A percentile compares a stretch with the other conserved stretches of the same genome.
Evolutionary conservation across 768 basidiomycete species (phyloP).

Genomic region (Auricularia sp.): DNA sequence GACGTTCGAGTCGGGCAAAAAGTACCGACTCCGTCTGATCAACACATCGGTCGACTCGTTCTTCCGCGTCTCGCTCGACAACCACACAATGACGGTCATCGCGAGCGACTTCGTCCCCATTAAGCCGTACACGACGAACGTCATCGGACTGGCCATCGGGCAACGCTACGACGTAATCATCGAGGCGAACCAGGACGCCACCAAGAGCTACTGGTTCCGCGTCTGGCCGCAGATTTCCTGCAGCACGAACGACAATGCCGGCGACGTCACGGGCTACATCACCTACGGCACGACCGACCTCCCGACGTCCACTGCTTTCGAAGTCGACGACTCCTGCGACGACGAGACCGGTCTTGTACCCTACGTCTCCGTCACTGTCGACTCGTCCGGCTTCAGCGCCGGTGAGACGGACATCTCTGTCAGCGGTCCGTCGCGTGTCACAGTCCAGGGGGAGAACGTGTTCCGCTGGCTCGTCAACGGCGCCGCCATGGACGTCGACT

Average conservation of each 20-base stretch:
- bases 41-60: constrained; percentile 5
- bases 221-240: background rate
- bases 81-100: constrained; percentile 5
- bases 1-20: constrained; percentile 5
- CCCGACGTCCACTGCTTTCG: background rate
- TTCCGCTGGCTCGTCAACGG: background rate
- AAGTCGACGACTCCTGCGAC: background rate
- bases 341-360: background rate
- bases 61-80: constrained; percentile 3
- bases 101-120: constrained; percentile 1
- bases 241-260: background rate
- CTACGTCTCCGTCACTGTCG: background rate
- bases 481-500: background rate
- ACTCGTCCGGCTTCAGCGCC: background rate
- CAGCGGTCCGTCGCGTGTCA: background rate
- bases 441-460: background rate
- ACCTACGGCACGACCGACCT: background rate
- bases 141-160: constrained; percentile 1
- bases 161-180: constrained; percentile 7
- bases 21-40: constrained; percentile 5
- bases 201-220: constrained; percentile 4
- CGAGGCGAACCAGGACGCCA: constrained; percentile 3
- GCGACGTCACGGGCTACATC: background rate
- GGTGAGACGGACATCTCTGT: background rate
- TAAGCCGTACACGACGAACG: background rate